Percentiles rank a stretch among this genome's conserved stretches.
Evolutionary conservation across 306 rosid genomes (phyloP).

Genomic region (Dryas octopetala): DNA sequence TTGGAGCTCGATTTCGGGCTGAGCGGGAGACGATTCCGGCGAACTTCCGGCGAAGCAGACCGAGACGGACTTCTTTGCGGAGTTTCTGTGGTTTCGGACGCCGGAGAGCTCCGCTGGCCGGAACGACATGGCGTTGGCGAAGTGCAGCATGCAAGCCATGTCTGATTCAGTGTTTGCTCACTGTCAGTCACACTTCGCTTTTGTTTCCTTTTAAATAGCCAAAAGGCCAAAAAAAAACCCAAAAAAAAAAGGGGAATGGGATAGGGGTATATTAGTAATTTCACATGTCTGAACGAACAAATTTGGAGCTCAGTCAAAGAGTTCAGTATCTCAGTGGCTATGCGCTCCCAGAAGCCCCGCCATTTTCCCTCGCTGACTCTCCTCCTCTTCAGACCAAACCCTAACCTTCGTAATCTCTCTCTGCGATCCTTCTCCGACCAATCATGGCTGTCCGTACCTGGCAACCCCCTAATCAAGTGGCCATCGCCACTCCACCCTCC

Average conservation of each 20-base stretch:
- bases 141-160: conserved; percentile 56
- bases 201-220: background rate
- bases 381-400: conserved; percentile 27
- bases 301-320: background rate
- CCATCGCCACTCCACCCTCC: conserved; percentile 33
- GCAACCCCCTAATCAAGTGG: conserved; percentile 58
- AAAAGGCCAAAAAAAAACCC: background rate
- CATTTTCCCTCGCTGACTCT: conserved; percentile 16
- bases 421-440: conserved; percentile 32
- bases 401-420: conserved; percentile 5
- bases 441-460: conserved; percentile 64
- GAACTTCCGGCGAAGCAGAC: conserved; percentile 36
- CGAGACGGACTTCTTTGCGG: conserved; percentile 24
- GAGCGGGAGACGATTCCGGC: conserved; percentile 28
- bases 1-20: conserved; percentile 65
- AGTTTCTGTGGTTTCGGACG: background rate
- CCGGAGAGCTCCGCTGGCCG: conserved; percentile 27
- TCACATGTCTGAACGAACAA: background rate
- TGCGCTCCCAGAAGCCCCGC: conserved; percentile 27
- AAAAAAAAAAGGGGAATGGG: background rate
- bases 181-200: background rate
- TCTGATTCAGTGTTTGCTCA: background rate
- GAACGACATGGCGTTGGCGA: conserved; percentile 38
- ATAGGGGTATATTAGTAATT: background rate
- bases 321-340: background rate